Conservation (phyloP, 345 rosid species). For the Ricinus communis region DNA sequence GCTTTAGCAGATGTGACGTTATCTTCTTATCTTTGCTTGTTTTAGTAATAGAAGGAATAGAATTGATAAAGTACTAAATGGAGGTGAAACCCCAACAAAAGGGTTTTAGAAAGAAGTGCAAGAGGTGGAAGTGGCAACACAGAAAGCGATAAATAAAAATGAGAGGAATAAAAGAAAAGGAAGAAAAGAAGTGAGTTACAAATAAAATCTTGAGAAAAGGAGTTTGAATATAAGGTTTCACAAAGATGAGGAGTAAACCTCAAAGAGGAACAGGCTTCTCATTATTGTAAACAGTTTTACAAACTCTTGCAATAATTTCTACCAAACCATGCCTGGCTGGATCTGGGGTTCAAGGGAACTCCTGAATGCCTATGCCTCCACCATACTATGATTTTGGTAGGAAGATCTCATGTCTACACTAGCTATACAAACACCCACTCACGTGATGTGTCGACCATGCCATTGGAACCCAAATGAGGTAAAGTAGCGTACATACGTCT, state of each 20-base stretch:
- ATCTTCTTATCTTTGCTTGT: neutral
- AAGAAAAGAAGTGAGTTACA: neutral
- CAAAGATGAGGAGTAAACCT: neutral
- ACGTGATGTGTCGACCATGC: no score
- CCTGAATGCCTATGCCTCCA: neutral
- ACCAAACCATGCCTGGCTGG: neutral
- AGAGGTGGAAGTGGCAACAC: neutral
- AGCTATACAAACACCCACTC: no score
- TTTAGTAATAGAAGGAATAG: neutral
- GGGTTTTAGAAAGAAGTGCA: neutral
- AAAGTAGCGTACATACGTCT: no score
- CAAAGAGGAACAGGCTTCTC: neutral
- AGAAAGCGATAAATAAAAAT: neutral
- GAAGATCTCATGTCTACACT: neutral
- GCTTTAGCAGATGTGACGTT: neutral
- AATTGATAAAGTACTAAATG: neutral
- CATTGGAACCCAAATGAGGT: no score
- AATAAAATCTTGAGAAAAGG: neutral
- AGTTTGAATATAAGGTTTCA: neutral
- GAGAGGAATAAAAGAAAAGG: no score
- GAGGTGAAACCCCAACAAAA: neutral
- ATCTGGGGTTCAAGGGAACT: neutral
- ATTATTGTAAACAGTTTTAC: neutral
- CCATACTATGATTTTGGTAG: neutral
- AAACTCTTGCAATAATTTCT: neutral